Evolutionary conservation across 2,329 filamentous ascomycete species (phyloP).

Genomic region (Neocatenulostroma microsporum): DNA sequence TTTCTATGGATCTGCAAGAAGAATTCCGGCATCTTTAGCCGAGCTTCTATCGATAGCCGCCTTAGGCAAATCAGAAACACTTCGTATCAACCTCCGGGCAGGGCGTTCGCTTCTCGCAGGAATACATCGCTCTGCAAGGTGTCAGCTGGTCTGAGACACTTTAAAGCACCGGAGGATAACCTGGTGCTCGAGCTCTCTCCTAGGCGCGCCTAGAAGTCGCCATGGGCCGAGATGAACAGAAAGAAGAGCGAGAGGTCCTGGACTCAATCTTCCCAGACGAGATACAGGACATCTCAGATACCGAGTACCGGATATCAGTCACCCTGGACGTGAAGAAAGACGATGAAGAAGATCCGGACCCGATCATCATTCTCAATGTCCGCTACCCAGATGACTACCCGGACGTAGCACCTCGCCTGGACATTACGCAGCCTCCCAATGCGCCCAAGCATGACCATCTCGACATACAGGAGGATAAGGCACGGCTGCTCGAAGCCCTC

Average conservation of each 20-base stretch:
- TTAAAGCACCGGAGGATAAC: too few relatives aligned
- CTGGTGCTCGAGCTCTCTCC: too few relatives aligned
- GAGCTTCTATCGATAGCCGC: too few relatives aligned
- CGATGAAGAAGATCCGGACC: constrained; percentile 52
- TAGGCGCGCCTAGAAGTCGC: too few relatives aligned
- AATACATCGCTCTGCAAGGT: too few relatives aligned
- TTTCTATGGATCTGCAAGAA: too few relatives aligned
- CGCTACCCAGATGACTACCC: constrained; percentile 87
- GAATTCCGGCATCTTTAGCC: too few relatives aligned
- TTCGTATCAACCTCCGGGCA: too few relatives aligned
- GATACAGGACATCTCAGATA: constrained; percentile 90
- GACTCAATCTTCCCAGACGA: constrained; percentile 98
- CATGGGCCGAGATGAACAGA: constrained; percentile 71
- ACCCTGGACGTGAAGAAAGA: constrained; percentile 61
- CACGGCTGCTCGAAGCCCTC: constrained; percentile 61
- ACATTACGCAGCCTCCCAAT: constrained; percentile 68
- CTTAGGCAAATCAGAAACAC: too few relatives aligned
- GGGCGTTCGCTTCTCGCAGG: too few relatives aligned
- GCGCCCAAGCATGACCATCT: constrained; percentile 63
- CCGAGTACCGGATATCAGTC: constrained; percentile 78
- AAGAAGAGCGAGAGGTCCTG: constrained; percentile 94
- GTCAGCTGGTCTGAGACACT: too few relatives aligned
- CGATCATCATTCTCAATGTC: constrained; percentile 71
- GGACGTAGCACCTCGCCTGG: constrained; percentile 74
- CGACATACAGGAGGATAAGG: constrained; percentile 72